Evolutionary conservation across 139 green algal genomes (phyloP).

Genomic region (Parachlorella kessleri): DNA sequence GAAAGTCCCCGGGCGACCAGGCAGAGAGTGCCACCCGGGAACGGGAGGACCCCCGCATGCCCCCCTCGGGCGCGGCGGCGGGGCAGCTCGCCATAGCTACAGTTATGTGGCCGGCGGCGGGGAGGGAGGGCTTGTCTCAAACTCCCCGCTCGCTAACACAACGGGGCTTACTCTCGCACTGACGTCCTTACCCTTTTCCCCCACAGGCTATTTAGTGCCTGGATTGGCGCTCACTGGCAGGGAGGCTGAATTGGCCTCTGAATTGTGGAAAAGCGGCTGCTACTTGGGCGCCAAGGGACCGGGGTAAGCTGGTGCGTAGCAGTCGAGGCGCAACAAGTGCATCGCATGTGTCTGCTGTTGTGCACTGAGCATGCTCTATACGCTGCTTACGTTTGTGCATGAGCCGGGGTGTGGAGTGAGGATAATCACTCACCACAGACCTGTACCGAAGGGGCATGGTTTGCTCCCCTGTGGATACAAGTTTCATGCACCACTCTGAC

Average conservation of each 20-base stretch:
- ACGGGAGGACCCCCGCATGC: conserved; percentile 79
- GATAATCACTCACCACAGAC: conserved; percentile 54
- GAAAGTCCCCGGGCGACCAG: conserved; percentile 97
- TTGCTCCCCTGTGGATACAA: conserved; percentile 12
- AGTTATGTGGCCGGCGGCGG: conserved; percentile 94
- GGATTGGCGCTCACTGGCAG: neutral
- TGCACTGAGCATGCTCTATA: no score
- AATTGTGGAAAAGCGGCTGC: no score
- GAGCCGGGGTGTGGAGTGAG: conserved; percentile 32
- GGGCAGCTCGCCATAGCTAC: conserved; percentile 95
- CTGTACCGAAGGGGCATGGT: conserved; percentile 48
- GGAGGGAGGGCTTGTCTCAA: neutral
- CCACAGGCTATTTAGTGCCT: neutral
- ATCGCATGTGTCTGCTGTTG: no score
- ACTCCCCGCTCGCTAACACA: conserved; percentile 82
- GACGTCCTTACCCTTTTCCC: conserved; percentile 60
- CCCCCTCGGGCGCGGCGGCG: conserved; percentile 31
- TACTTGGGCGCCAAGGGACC: no score
- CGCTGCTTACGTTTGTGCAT: no score
- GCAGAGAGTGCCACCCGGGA: conserved; percentile 96
- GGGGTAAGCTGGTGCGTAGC: no score
- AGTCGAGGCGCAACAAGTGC: no score
- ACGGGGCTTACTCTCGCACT: conserved; percentile 99
- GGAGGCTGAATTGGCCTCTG: neutral
- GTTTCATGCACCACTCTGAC: conserved; percentile 55